Evolutionary conservation across 495 filamentous ascomycete genomes (phyloP).

Genomic region (Coniosporium apollinis): DNA sequence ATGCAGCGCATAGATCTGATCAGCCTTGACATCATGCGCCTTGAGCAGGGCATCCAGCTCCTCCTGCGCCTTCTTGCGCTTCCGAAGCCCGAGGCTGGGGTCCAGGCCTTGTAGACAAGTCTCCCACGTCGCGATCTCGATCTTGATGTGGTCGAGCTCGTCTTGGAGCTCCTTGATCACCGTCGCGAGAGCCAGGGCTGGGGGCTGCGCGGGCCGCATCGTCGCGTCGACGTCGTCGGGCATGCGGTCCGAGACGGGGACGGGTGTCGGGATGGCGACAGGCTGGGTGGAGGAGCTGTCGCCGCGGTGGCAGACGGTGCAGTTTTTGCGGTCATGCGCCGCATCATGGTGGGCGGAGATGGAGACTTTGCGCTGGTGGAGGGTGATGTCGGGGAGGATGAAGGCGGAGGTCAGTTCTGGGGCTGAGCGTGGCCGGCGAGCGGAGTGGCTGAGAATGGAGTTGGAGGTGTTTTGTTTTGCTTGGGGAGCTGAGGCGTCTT

Average conservation of each 20-base stretch:
- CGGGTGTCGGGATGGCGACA: constrained; percentile 45
- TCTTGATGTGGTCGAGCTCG: constrained; percentile 66
- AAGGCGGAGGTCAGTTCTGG: constrained; percentile 74
- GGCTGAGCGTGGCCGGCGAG: constrained; percentile 18
- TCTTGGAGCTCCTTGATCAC: constrained; percentile 69
- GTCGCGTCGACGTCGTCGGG: constrained; percentile 55
- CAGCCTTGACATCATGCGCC: constrained; percentile 60
- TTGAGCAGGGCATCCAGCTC: constrained; percentile 48
- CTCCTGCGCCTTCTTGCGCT: constrained; percentile 44
- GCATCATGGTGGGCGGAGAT: constrained; percentile 22
- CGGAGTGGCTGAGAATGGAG: constrained; percentile 18
- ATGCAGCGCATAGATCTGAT: constrained; percentile 75
- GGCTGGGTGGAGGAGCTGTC: constrained; percentile 23
- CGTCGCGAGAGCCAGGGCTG: constrained; percentile 56
- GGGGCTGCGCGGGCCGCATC: constrained; percentile 56
- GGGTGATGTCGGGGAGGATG: constrained; percentile 51
- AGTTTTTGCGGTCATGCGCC: constrained; percentile 49
- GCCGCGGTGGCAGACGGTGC: constrained; percentile 48
- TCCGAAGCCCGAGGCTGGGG: constrained; percentile 47
- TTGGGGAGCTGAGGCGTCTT: too few species aligned
- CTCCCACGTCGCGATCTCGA: constrained; percentile 42
- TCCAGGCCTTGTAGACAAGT: constrained; percentile 50
- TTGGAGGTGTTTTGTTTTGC: constrained; percentile 9
- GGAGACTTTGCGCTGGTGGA: constrained; percentile 16
- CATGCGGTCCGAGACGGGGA: constrained; percentile 55